A percentile compares a stretch with the other conserved stretches of the same genome.
These are phyloP conservation scores for Trypanosoma lewisi DNA, from an alignment of 208 protist species.

Conservation along the genomic window DNA sequence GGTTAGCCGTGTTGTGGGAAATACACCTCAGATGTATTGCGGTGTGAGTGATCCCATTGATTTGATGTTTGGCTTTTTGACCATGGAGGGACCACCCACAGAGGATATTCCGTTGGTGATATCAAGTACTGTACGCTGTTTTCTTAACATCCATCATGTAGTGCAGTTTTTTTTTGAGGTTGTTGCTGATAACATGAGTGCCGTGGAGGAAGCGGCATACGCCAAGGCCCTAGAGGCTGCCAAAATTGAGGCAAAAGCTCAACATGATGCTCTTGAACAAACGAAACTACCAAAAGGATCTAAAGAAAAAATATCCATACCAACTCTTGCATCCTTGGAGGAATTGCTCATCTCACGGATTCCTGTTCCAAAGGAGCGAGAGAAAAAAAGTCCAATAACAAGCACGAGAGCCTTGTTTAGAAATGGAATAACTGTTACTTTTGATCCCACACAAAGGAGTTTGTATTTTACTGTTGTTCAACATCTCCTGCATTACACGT, in stretches of 20 bases:
- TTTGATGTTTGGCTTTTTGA: conserved; percentile 51
- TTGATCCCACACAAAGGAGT: conserved; percentile 12
- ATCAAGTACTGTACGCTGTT: conserved; percentile 42
- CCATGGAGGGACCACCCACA: neutral
- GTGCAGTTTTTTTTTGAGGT: conserved; percentile 57
- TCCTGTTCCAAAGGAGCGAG: conserved; percentile 23
- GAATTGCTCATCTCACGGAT: conserved; percentile 42
- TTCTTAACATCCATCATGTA: conserved; percentile 29
- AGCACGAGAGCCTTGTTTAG: conserved; percentile 11
- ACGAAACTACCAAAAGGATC: conserved; percentile 24
- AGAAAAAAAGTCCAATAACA: conserved; percentile 14
- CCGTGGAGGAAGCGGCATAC: conserved; percentile 41
- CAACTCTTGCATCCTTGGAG: conserved; percentile 59
- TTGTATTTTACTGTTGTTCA: conserved; percentile 15
- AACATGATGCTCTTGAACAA: conserved; percentile 46
- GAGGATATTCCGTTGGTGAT: conserved; percentile 26
- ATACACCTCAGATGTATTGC: conserved; percentile 54
- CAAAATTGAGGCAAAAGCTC: conserved; percentile 43
- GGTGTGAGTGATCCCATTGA: conserved; percentile 26
- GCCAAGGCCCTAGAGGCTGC: conserved; percentile 42
- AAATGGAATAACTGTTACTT: conserved; percentile 11
- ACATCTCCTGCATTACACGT: conserved; percentile 10
- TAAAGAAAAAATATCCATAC: conserved; percentile 27
- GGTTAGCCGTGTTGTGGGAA: conserved; percentile 50
- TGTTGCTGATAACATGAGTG: conserved; percentile 57